Evolutionary conservation across 208 protist species (phyloP).

Genomic region (Herpetomonas muscarum): DNA sequence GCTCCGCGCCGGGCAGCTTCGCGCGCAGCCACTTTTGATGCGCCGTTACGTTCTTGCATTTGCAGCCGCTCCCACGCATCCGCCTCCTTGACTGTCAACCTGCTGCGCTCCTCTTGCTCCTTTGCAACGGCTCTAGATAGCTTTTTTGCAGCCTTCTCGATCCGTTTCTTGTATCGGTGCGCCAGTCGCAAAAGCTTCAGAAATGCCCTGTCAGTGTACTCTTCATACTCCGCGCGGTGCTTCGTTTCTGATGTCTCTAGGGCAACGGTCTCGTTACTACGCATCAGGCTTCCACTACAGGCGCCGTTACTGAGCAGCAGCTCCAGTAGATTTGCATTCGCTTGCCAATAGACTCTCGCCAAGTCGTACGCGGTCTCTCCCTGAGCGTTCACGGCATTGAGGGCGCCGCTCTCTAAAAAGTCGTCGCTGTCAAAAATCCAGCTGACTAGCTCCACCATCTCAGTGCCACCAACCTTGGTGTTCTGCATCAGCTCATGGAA

Average conservation of each 20-base stretch:
- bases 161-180: no score
- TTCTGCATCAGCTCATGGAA: constrained; percentile 56
- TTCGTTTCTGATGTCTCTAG: constrained; percentile 12
- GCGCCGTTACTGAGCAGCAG: constrained; percentile 33
- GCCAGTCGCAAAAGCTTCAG: neutral
- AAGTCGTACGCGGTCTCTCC: constrained; percentile 45
- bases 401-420: constrained; percentile 2
- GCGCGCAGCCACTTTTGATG: neutral
- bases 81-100: constrained; percentile 1
- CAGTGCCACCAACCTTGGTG: constrained; percentile 5
- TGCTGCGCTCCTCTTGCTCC: constrained; percentile 8
- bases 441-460: constrained; percentile 30
- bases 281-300: constrained; percentile 13
- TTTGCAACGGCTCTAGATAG: constrained; percentile 10
- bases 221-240: constrained; percentile 4
- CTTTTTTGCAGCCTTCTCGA: constrained; percentile 3
- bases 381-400: constrained; percentile 27
- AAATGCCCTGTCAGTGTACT: neutral
- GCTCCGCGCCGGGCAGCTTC: constrained; percentile 5
- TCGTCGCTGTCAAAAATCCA: constrained; percentile 25
- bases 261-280: constrained; percentile 6
- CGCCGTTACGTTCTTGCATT: neutral
- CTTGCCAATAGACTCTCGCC: constrained; percentile 12
- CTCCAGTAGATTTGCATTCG: constrained; percentile 22
- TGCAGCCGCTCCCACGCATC: neutral